These are phyloP conservation scores for Cladophialophora bantiana DNA, from an alignment of 2,329 filamentous ascomycete genomes.

Conservation along the genomic window DNA sequence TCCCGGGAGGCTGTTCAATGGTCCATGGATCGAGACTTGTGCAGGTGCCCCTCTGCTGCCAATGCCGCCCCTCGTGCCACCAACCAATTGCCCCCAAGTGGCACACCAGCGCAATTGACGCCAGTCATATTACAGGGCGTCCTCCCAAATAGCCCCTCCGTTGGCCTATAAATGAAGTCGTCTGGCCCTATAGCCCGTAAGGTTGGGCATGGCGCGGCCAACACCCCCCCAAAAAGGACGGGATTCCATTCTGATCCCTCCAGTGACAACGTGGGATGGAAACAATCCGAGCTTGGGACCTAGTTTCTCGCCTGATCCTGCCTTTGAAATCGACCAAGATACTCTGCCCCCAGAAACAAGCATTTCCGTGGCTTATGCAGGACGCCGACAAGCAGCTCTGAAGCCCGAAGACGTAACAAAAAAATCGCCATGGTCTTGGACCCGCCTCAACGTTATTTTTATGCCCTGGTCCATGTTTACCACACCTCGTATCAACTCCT, in stretches of 20 bases:
- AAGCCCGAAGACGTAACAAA: neutral
- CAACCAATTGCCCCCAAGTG: neutral
- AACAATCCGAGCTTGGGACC: neutral
- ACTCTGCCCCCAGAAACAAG: neutral
- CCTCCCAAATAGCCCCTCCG: neutral
- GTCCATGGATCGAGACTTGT: no score
- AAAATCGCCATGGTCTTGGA: neutral
- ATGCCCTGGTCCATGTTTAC: neutral
- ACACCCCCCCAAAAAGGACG: constrained; percentile 1
- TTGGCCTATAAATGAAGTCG: neutral
- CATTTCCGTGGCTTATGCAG: constrained; percentile 1
- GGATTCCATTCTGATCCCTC: neutral
- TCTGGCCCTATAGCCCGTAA: constrained; percentile 1
- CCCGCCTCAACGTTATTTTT: constrained; percentile 1
- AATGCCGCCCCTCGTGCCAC: neutral
- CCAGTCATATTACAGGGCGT: neutral
- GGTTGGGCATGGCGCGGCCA: neutral
- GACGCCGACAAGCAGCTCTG: constrained; percentile 2
- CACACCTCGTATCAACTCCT: neutral
- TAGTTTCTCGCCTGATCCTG: constrained; percentile 1
- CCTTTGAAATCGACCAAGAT: neutral
- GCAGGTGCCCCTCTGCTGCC: no score
- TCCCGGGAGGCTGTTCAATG: neutral
- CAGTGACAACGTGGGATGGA: neutral
- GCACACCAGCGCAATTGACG: neutral